phyloP scores from a whole-genome alignment of 257 asterid genomes.

The Solanum clarkiae region DNA sequence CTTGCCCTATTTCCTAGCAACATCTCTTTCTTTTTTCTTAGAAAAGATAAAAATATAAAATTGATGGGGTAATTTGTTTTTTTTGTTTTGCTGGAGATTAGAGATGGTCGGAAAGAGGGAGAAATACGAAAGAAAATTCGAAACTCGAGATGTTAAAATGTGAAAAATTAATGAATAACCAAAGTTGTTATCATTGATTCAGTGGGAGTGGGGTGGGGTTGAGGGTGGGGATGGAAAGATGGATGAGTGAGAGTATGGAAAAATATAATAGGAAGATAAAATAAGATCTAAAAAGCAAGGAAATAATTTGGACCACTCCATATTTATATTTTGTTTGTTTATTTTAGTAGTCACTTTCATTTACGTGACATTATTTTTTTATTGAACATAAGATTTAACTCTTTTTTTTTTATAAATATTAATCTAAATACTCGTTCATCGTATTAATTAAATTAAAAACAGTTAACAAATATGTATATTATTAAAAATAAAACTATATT shows the following conservation, averaged over 20 bases:
- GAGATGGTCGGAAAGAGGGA: background rate
- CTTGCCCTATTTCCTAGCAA: conserved; percentile 62
- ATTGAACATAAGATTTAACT: background rate
- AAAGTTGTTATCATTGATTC: background rate
- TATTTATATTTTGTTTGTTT: background rate
- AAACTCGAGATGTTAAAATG: background rate
- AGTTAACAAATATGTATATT: too few relatives aligned
- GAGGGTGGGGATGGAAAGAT: background rate
- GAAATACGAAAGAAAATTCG: background rate
- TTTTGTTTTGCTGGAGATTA: background rate
- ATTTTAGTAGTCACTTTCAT: background rate
- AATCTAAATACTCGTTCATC: too few relatives aligned
- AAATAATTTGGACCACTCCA: background rate
- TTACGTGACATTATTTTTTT: background rate
- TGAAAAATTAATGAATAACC: background rate
- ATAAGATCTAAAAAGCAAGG: background rate
- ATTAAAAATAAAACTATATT: too few relatives aligned
- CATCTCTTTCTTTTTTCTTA: conserved; percentile 6
- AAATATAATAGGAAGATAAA: background rate
- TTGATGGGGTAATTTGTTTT: background rate
- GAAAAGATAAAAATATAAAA: background rate
- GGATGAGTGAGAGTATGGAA: background rate
- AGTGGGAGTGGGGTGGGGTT: background rate
- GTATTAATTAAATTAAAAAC: too few relatives aligned
- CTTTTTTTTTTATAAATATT: too few relatives aligned